phyloP scores from a whole-genome alignment of 2,329 filamentous ascomycete species.

The Penicillium griseofulvum region DNA sequence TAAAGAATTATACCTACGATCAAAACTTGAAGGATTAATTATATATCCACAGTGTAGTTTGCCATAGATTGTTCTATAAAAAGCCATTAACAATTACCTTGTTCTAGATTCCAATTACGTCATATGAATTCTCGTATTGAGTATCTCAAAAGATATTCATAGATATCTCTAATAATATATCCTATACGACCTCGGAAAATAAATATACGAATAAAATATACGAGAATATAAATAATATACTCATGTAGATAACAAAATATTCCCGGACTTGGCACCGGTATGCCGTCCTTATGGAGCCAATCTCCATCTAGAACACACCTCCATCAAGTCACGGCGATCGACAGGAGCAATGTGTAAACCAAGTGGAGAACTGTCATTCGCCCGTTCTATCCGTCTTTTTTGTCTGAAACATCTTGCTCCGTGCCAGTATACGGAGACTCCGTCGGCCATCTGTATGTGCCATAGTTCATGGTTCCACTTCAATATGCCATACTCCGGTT shows the following conservation, averaged over 20 bases:
- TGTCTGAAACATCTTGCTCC: conserved; percentile 1
- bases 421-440: background rate
- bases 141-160: no score
- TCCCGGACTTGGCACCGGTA: background rate
- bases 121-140: no score
- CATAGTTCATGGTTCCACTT: background rate
- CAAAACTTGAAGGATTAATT: background rate
- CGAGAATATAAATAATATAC: no score
- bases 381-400: background rate
- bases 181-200: no score
- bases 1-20: no score
- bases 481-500: background rate
- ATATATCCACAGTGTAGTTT: background rate
- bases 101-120: background rate
- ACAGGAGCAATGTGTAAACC: background rate
- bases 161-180: no score
- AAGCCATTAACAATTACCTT: background rate
- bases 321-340: background rate
- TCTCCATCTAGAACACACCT: background rate
- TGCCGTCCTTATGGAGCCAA: background rate
- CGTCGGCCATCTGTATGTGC: background rate
- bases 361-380: conserved; percentile 2
- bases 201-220: no score
- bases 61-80: background rate
- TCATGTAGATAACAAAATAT: background rate